Base-by-base conservation (phyloP, 306 rosid species). In the Datisca glomerata region DNA sequence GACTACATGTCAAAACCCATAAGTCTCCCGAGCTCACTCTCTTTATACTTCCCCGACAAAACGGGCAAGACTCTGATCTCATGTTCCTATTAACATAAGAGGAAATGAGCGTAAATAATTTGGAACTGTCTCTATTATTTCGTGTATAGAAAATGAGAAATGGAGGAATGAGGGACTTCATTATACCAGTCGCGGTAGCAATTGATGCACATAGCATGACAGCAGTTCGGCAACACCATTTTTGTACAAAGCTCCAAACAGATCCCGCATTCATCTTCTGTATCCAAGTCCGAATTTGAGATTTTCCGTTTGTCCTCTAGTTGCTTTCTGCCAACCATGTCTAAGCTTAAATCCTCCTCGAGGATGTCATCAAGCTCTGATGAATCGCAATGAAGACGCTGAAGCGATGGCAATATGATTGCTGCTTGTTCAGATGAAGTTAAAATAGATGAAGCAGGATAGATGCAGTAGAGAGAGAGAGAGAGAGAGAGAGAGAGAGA, bases 231-330 rank as follows among this genome's bases (percentile, higher is more conserved):
- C 71, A 79, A 66, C 34, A 79, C 82, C 55, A 83, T 63, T 78
- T 75, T 83, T 56, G 82, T 51, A 59, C 78, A 68, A 9, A 70
- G 58, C 71, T 75, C 94, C 47, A 79, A 65, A 77, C 91, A 83
- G 56, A 83, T 75, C 45, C 94, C 94, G 45, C 94, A 83, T 58
- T 83, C 94, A 35, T 70, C 68, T 55, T 79, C 94, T 63, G 85
- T 61, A 21, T 79, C 85, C 36, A 32, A 28, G 23, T 79, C 80
- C n/a, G 43, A 23, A 29, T 74, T 70, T 13, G 49, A 50, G 49
- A 29, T 28, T 45, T 47, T 61, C 43, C 49, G 35, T 50, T 60
- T 56, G 39, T 65, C 75, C 24, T 71, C 73, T 5, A 20, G 42
- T 53, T 45, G 65, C 49, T 69, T 61, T 22, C 36, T 55, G 35